Evolutionary conservation across 139 green algal species (phyloP), one percentile per base, ranked within the genome.

Genomic region (Raphidocelis subcapitata): DNA sequence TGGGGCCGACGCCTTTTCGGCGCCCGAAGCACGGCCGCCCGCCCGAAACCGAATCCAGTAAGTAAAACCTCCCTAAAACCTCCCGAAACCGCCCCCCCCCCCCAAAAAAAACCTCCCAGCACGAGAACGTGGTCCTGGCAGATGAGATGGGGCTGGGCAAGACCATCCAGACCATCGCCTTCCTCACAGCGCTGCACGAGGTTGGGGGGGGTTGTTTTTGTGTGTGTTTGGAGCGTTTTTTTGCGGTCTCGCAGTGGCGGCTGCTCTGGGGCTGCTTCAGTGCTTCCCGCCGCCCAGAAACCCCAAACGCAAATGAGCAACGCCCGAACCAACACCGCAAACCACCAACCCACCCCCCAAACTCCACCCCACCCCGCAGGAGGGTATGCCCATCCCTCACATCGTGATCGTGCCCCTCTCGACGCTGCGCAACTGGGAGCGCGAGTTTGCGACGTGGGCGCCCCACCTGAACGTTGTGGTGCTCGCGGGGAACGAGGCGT

Each of bases 351-450:
- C 24, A 31, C 62, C 1, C n/a, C n/a, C 61, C 36, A 28, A 2
- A 28, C 72, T n/a, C n/a, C n/a, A n/a, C n/a, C n/a, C n/a, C n/a
- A n/a, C n/a, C n/a, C 73, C 70, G 51, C 49, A 80, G 67, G 69
- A 85, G 63, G 65, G 74, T 49, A 74, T 81, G 1, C 29, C n/a
- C 18, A 74, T 65, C 67, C 92, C 92, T 1, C 81, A 90, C 70
- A 79, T 97, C 67, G 73, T 97, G 46, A 87, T 94, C 15, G 92
- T 92, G 26, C 92, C 92, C 29, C 80, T 94, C 60, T 91, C 86
- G 15, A 94, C 91, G 41, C 76, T 96, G 76, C 77, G 77, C 71
- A 96, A 96, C 75, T 97, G 92, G 92, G 76, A 90, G 81, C 64
- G 81, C 1, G 92, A 96, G 85, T 82, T 94, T 59, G 79, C 66